Conservation (phyloP, 2,329 filamentous ascomycete species). For the Trichothecium sympodiale region DNA sequence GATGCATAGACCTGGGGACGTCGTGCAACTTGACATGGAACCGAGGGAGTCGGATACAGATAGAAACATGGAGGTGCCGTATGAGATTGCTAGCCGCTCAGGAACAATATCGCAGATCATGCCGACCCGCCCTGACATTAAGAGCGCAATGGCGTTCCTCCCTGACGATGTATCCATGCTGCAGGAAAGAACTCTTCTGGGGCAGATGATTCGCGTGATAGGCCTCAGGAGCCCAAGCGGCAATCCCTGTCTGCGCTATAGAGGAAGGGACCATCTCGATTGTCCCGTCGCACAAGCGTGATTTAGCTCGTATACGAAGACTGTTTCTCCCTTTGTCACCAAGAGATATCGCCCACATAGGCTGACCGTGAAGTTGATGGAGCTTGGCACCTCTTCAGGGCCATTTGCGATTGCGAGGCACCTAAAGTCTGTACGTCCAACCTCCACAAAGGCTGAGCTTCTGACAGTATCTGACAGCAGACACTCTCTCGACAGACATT, state of each 20-base stretch:
- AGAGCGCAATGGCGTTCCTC: constrained; percentile 42
- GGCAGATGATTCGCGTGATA: constrained; percentile 44
- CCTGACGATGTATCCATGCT: constrained; percentile 51
- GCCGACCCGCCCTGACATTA: constrained; percentile 49
- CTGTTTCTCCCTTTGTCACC: constrained; percentile 38
- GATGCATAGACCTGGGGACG: constrained; percentile 10
- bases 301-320: constrained; percentile 42
- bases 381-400: constrained; percentile 13
- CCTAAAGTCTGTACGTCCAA: constrained; percentile 24
- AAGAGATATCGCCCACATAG: constrained; percentile 47
- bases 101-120: constrained; percentile 44
- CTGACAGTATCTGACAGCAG: constrained; percentile 8
- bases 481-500: constrained; percentile 29
- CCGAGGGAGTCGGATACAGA: background rate
- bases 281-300: constrained; percentile 20
- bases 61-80: background rate
- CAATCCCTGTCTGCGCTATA: constrained; percentile 11
- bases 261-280: constrained; percentile 14
- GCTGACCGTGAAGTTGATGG: constrained; percentile 37
- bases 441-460: constrained; percentile 17
- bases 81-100: constrained; percentile 4
- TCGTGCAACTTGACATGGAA: too few species aligned
- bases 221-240: constrained; percentile 23
- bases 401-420: constrained; percentile 14
- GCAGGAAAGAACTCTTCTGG: constrained; percentile 43